A percentile compares a stretch with the other conserved stretches of the same genome.
Conservation (phyloP, 2,329 filamentous ascomycete genomes). For the Ascochyta lentis region DNA sequence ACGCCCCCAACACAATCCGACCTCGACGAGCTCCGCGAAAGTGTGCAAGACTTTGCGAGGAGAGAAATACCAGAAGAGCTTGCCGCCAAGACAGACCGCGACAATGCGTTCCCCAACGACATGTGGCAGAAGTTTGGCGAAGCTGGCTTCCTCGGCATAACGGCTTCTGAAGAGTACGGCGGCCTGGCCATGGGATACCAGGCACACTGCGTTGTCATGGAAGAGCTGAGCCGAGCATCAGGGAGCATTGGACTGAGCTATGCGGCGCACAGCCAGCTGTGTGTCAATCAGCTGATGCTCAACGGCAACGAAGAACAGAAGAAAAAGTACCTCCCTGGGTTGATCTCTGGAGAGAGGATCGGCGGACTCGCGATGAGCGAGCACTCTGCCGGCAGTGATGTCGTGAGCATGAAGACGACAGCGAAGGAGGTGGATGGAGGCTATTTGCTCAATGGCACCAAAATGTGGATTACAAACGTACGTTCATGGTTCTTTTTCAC, state of each 20-base stretch:
- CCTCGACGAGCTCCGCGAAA: slow-evolving; percentile 78
- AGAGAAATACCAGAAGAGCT: slow-evolving; percentile 86
- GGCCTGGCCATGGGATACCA: slow-evolving; percentile 94
- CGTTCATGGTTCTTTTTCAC: slow-evolving; percentile 13
- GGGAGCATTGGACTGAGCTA: slow-evolving; percentile 88
- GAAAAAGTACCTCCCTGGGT: slow-evolving; percentile 75
- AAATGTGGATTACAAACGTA: slow-evolving; percentile 99
- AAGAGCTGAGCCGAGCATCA: slow-evolving; percentile 89
- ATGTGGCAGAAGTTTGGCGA: slow-evolving; percentile 96
- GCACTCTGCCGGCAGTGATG: slow-evolving; percentile 87
- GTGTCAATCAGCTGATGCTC: slow-evolving; percentile 93
- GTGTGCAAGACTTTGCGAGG: slow-evolving; percentile 85
- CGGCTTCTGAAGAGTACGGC: slow-evolving; percentile 89
- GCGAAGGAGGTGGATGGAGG: slow-evolving; percentile 84
- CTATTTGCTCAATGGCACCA: slow-evolving; percentile 84
- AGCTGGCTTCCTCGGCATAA: slow-evolving; percentile 89
- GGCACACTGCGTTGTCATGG: slow-evolving; percentile 93
- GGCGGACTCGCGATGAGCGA: slow-evolving; percentile 96
- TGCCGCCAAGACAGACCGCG: slow-evolving; percentile 80
- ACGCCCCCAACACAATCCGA: slow-evolving; percentile 73
- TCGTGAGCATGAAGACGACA: slow-evolving; percentile 92
- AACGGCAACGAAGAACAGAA: slow-evolving; percentile 86
- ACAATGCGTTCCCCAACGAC: slow-evolving; percentile 84
- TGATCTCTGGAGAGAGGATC: slow-evolving; percentile 81
- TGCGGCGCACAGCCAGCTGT: slow-evolving; percentile 93